These are phyloP conservation scores for Daldinia concentrica DNA, from an alignment of 495 filamentous ascomycete species.

Conservation along the genomic window DNA sequence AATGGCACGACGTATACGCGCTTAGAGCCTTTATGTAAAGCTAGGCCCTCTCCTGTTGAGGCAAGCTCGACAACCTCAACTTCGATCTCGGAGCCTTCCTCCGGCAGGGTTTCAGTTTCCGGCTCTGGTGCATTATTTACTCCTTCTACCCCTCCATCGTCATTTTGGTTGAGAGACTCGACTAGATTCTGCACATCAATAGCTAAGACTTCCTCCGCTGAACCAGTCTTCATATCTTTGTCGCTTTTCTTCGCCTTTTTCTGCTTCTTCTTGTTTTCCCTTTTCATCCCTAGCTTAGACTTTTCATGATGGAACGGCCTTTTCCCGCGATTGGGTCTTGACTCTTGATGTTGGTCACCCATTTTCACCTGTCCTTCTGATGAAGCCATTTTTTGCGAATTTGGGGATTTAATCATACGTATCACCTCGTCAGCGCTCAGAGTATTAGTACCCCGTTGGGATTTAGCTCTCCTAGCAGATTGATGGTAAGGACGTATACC, in stretches of 20 bases:
- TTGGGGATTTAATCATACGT: not conserved
- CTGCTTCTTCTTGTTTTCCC: conserved; percentile 60
- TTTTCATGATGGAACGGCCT: conserved; percentile 7
- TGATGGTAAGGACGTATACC: not conserved
- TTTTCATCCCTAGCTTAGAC: conserved; percentile 48
- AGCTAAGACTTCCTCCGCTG: conserved; percentile 77
- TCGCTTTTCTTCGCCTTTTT: conserved; percentile 55
- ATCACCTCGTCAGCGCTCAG: not conserved
- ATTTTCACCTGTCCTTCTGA: conserved; percentile 1
- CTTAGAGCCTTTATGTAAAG: conserved; percentile 66
- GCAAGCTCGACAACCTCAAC: conserved; percentile 78
- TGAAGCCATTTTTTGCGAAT: not conserved
- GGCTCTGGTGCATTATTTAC: conserved; percentile 12
- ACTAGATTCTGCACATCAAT: conserved; percentile 74
- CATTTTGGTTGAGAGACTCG: conserved; percentile 53
- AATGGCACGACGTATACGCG: conserved; percentile 93
- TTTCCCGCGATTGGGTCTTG: conserved; percentile 14
- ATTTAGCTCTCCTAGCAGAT: not conserved
- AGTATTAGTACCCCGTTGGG: not conserved
- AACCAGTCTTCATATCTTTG: conserved; percentile 62
- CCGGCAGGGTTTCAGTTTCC: conserved; percentile 59
- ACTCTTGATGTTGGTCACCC: conserved; percentile 12
- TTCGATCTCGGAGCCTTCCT: conserved; percentile 77
- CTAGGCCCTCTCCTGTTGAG: conserved; percentile 91
- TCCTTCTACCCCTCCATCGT: conserved; percentile 16